These are phyloP conservation scores for Plenodomus lindquistii DNA, from an alignment of 2,329 filamentous ascomycete genomes.

Conservation along the genomic window DNA sequence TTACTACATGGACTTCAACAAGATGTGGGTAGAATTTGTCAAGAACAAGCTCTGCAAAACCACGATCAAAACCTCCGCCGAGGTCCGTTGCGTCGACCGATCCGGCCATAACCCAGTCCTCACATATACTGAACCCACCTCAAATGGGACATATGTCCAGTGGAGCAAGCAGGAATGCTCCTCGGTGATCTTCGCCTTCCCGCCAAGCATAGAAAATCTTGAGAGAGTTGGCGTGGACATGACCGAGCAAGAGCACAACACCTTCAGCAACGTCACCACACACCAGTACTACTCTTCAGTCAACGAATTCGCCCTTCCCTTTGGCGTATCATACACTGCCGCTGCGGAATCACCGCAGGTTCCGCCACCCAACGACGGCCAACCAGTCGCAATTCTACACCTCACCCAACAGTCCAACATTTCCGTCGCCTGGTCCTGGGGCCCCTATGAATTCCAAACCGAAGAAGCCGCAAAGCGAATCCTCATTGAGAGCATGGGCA, in stretches of 20 bases:
- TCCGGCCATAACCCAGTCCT: constrained; percentile 38
- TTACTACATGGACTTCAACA: constrained; percentile 46
- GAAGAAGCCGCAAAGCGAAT: constrained; percentile 29
- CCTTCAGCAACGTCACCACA: constrained; percentile 37
- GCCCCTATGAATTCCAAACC: constrained; percentile 39
- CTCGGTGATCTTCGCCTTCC: constrained; percentile 42
- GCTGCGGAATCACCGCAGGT: constrained; percentile 22
- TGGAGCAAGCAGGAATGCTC: constrained; percentile 42
- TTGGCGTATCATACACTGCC: constrained; percentile 42
- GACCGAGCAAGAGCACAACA: constrained; percentile 36
- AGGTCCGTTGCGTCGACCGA: constrained; percentile 43
- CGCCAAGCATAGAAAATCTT: constrained; percentile 39
- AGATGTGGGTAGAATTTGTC: constrained; percentile 39
- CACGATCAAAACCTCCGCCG: constrained; percentile 35
- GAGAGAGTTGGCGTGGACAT: constrained; percentile 39
- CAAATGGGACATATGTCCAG: constrained; percentile 30
- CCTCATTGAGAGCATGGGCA: constrained; percentile 35
- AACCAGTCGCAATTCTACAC: constrained; percentile 42
- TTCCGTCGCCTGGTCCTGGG: constrained; percentile 44
- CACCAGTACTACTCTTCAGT: constrained; percentile 45
- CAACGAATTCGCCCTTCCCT: constrained; percentile 39
- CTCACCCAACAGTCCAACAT: constrained; percentile 34
- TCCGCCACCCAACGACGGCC: constrained; percentile 39
- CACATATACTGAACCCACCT: constrained; percentile 37
- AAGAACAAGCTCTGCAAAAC: constrained; percentile 37